Conservation (phyloP, 176 grass and related monocot genomes). For the Oryza brachyantha region DNA sequence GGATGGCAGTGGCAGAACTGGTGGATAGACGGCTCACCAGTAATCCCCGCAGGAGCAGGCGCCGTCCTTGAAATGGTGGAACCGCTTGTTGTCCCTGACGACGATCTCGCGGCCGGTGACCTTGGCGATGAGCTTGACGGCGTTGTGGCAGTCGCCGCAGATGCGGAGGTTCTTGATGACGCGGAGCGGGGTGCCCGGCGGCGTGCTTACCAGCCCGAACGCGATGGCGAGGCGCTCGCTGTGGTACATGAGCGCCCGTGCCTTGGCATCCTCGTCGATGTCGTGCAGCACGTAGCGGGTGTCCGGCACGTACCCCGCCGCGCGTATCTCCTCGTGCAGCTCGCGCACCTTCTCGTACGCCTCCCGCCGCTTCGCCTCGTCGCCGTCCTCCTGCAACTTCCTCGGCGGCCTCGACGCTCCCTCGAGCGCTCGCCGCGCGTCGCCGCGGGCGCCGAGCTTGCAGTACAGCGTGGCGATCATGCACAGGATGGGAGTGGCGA, state of each 20-base stretch:
- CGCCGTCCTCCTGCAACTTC: not conserved
- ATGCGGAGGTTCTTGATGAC: constrained; percentile 96
- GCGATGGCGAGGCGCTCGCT: constrained; percentile 89
- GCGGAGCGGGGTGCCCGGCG: constrained; percentile 58
- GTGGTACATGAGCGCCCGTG: constrained; percentile 83
- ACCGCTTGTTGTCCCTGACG: constrained; percentile 85
- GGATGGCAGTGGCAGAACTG: not conserved
- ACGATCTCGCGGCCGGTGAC: constrained; percentile 72
- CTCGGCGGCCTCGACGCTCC: not conserved
- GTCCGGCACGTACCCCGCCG: constrained; percentile 75
- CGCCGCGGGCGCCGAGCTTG: constrained; percentile 56
- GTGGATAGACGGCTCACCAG: constrained; percentile 52
- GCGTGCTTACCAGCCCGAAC: constrained; percentile 73
- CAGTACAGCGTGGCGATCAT: constrained; percentile 52
- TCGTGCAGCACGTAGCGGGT: constrained; percentile 74
- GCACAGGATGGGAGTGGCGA: constrained; percentile 20
- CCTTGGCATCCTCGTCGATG: constrained; percentile 75
- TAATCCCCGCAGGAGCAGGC: constrained; percentile 81
- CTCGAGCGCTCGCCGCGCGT: constrained; percentile 48
- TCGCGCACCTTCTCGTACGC: constrained; percentile 69
- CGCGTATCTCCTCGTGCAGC: constrained; percentile 73
- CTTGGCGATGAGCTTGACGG: constrained; percentile 88
- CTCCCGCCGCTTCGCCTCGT: constrained; percentile 48
- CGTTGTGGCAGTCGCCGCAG: constrained; percentile 86
- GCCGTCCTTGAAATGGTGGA: constrained; percentile 89